Evolutionary conservation across 768 basidiomycete species (phyloP), one percentile per base, ranked within the genome.

Genomic region (Pleurotus eryngii): DNA sequence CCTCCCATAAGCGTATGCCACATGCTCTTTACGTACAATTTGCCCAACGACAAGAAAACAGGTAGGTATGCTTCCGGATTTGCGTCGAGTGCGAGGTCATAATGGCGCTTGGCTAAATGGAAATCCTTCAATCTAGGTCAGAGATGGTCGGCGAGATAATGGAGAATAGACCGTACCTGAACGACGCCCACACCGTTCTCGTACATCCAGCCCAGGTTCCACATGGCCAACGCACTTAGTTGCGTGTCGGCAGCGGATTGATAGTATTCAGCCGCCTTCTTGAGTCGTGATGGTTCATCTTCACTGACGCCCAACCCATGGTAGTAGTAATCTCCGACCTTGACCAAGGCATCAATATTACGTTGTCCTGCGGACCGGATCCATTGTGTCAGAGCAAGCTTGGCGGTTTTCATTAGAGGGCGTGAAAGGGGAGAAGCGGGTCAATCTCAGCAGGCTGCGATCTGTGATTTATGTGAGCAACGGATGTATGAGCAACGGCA

Each of bases 141-240:
- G 26, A 56, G 26, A 27, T 14, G 30, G 11, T 35, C 35, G 8
- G 45, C 20, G 42, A 2, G 43, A 7, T 30, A 12, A 26, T n/a
- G 20, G 45, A 50, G 38, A 17, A 27, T 9, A 27, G 46, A 5
- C 27, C 47, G 60, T 60, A 91, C 92, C 79, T 90, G 89, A 22
- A 90, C 85, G 0, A 98, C 92, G 2, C 97, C 97, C 18, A 91
- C 70, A 0, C 97, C 97, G 64, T 94, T 92, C 74, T 98, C 96
- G 69, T 98, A 98, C 97, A 98, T 98, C 92, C 92, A 98, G 1
- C 96, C 97, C 9, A 98, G 74, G 66, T 98, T 97, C 94, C 94
- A 98, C 87, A 97, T 92, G 1, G 97, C 95, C 61, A 98, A 77
- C 1, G 97, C 94, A 63, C 94, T 97, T 64, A 89, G 63, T 59